phyloP scores from a whole-genome alignment of 169 alveolate genomes.

The Plasmodium vinckei region DNA sequence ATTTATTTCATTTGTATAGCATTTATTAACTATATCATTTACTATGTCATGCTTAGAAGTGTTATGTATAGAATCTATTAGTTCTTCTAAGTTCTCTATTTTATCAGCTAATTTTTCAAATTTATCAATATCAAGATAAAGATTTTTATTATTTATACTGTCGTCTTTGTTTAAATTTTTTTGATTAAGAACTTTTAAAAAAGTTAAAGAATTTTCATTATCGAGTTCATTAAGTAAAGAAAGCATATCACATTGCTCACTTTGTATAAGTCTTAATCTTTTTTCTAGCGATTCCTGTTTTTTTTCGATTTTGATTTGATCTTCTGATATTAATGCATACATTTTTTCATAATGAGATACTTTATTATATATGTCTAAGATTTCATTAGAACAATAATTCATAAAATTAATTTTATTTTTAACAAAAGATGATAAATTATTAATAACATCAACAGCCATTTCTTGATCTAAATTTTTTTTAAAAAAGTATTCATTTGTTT shows the following conservation, averaged over 20 bases:
- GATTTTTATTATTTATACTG: constrained; percentile 56
- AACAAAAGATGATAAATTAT: constrained; percentile 75
- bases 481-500: constrained; percentile 54
- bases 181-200: constrained; percentile 58
- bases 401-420: constrained; percentile 76
- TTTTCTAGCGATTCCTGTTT: constrained; percentile 71
- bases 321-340: constrained; percentile 75
- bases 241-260: constrained; percentile 71
- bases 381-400: constrained; percentile 77
- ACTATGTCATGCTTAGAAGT: constrained; percentile 36
- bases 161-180: constrained; percentile 65
- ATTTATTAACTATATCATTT: constrained; percentile 35
- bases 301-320: constrained; percentile 70
- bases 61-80: constrained; percentile 46
- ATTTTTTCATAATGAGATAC: constrained; percentile 75
- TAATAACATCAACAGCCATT: constrained; percentile 68
- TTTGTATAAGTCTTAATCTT: constrained; percentile 73
- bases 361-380: constrained; percentile 69
- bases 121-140: constrained; percentile 51
- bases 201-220: constrained; percentile 67
- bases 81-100: constrained; percentile 53
- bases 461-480: constrained; percentile 69
- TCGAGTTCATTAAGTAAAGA: constrained; percentile 66
- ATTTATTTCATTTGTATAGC: constrained; percentile 52
- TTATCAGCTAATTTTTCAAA: constrained; percentile 58